Evolutionary conservation across 2,329 filamentous ascomycete genomes (phyloP).

Genomic region (Coniochaeta hoffmannii): DNA sequence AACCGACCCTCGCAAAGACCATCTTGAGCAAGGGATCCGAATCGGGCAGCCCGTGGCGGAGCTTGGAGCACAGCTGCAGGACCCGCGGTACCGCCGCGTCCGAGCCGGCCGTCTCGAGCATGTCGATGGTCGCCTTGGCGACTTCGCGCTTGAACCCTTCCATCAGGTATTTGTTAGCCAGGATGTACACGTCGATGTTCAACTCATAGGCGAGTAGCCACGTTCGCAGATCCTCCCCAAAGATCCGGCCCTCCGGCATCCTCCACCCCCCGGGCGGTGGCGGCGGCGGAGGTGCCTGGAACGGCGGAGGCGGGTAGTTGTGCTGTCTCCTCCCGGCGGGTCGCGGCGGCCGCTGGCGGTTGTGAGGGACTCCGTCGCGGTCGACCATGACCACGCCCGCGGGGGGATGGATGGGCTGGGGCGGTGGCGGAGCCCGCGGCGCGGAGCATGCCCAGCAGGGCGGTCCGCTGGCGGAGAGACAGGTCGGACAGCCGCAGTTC

Average conservation of each 20-base stretch:
- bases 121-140: slow-evolving; percentile 34
- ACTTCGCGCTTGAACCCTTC: slow-evolving; percentile 35
- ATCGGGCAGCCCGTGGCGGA: slow-evolving; percentile 34
- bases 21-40: slow-evolving; percentile 36
- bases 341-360: slow-evolving; percentile 3
- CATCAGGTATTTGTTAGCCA: slow-evolving; percentile 39
- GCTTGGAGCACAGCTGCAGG: slow-evolving; percentile 32
- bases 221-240: slow-evolving; percentile 35
- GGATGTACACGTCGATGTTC: slow-evolving; percentile 41
- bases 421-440: slow-evolving; percentile 21
- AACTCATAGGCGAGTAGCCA: slow-evolving; percentile 40
- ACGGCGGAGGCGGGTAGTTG: slow-evolving; percentile 6
- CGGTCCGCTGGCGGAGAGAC: slow-evolving; percentile 21
- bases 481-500: slow-evolving; percentile 35
- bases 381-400: slow-evolving; percentile 9
- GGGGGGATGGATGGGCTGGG: slow-evolving; percentile 12
- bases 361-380: slow-evolving; percentile 9
- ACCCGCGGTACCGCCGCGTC: slow-evolving; percentile 36
- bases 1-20: slow-evolving; percentile 40
- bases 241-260: slow-evolving; percentile 24
- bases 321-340: slow-evolving; percentile 5
- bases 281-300: slow-evolving; percentile 4
- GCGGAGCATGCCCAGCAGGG: slow-evolving; percentile 35
- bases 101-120: slow-evolving; percentile 34
- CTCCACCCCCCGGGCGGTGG: slow-evolving; percentile 5